Percentiles rank a stretch among this genome's conserved stretches.
These are phyloP conservation scores for Neospora caninum DNA, from an alignment of 169 alveolate genomes.

Conservation along the genomic window DNA sequence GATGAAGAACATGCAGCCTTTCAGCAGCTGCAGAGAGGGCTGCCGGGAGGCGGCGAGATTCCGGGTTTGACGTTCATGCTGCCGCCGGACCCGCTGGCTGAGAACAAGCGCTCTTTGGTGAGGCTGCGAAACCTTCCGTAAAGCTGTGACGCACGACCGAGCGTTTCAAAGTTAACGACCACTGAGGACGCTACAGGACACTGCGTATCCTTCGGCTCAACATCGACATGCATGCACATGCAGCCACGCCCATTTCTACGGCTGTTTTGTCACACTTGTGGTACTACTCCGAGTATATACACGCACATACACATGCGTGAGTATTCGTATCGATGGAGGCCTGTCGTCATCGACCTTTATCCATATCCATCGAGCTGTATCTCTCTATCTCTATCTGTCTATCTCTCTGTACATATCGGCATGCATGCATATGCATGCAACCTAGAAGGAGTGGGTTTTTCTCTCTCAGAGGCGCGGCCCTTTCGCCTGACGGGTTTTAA, in stretches of 20 bases:
- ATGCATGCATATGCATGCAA: no score
- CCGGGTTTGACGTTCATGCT: constrained; percentile 11
- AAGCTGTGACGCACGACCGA: background rate
- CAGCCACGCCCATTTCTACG: no score
- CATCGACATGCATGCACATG: no score
- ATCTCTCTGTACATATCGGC: background rate
- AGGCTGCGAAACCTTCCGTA: background rate
- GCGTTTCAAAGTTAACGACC: background rate
- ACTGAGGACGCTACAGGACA: background rate
- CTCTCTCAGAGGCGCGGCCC: no score
- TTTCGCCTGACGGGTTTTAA: no score
- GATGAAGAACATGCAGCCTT: constrained; percentile 21
- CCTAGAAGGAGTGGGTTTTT: no score
- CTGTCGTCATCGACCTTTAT: no score
- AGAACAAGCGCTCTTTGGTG: background rate
- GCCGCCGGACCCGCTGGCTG: constrained; percentile 4
- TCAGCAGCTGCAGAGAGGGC: constrained; percentile 3
- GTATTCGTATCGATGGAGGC: no score
- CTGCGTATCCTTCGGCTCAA: no score
- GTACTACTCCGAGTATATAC: no score
- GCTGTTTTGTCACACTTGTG: no score
- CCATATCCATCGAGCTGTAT: background rate
- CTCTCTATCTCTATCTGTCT: background rate
- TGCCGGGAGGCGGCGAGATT: background rate
- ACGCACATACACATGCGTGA: no score